phyloP scores from a whole-genome alignment of 495 filamentous ascomycete genomes.

The Aspergillus bertholletiae region DNA sequence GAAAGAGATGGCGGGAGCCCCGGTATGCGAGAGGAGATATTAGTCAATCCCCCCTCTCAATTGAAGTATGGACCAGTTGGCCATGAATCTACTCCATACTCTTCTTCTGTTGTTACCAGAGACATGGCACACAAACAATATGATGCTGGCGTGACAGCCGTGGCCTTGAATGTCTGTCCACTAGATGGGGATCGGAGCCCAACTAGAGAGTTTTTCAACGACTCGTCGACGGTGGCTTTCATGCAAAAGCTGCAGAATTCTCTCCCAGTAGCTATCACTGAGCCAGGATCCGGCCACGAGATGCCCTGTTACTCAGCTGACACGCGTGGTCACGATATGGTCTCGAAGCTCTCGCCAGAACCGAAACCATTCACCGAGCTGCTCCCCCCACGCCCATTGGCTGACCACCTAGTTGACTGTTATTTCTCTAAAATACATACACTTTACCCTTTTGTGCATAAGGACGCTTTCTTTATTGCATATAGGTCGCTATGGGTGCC shows the following conservation, averaged over 20 bases:
- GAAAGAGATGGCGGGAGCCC: neutral
- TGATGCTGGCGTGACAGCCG: conserved; percentile 2
- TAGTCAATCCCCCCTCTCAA: too few relatives aligned
- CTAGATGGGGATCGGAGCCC: neutral
- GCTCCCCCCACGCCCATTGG: conserved; percentile 28
- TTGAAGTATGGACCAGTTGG: too few relatives aligned
- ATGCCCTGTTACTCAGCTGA: neutral
- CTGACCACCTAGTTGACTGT: conserved; percentile 29
- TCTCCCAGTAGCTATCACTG: neutral
- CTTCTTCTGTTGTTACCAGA: too few relatives aligned
- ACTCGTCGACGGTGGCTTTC: conserved; percentile 2
- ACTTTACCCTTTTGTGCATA: conserved; percentile 37
- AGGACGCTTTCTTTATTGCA: conserved; percentile 22
- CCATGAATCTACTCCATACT: too few relatives aligned
- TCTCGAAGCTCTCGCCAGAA: neutral
- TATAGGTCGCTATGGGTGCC: conserved; percentile 21
- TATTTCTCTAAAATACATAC: conserved; percentile 33
- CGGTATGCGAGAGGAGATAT: neutral
- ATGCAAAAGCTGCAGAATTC: conserved; percentile 1
- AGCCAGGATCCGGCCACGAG: neutral
- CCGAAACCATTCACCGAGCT: neutral
- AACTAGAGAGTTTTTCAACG: neutral
- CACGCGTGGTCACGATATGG: neutral
- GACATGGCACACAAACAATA: neutral
- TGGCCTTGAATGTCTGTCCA: neutral